phyloP scores from a whole-genome alignment of 495 filamentous ascomycete genomes.

The Emericellopsis terricola region DNA sequence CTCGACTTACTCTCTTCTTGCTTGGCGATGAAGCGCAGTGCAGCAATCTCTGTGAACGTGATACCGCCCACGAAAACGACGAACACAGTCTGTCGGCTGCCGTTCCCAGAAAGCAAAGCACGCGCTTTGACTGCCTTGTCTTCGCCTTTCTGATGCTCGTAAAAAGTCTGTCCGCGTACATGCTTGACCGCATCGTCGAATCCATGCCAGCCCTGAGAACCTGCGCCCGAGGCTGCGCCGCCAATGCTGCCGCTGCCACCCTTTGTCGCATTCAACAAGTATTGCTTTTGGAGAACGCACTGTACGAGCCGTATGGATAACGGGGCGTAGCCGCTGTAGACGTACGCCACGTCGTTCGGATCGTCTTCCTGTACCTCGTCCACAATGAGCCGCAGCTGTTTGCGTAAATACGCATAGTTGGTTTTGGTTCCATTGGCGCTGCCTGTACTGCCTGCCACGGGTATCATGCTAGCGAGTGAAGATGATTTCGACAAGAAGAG shows the following conservation, averaged over 20 bases:
- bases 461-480: constrained; percentile 50
- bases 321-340: constrained; percentile 92
- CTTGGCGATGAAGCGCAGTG: constrained; percentile 74
- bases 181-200: constrained; percentile 83
- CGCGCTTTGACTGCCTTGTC: constrained; percentile 85
- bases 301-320: constrained; percentile 90
- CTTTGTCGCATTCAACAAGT: constrained; percentile 49
- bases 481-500: constrained; percentile 57
- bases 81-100: constrained; percentile 65
- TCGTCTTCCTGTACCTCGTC: constrained; percentile 95
- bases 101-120: constrained; percentile 56
- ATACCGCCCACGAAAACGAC: constrained; percentile 92
- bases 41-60: constrained; percentile 90
- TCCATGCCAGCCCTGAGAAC: constrained; percentile 68
- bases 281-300: constrained; percentile 79
- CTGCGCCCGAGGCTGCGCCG: constrained; percentile 32
- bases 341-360: constrained; percentile 92
- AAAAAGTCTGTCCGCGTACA: constrained; percentile 72
- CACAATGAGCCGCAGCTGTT: constrained; percentile 71
- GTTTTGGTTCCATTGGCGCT: constrained; percentile 49
- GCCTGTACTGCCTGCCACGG: constrained; percentile 33
- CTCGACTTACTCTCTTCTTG: constrained; percentile 53
- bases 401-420: constrained; percentile 77
- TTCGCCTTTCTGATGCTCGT: constrained; percentile 81
- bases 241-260: constrained; percentile 30